phyloP scores from a whole-genome alignment of 1,284 basidiomycete species.

The Mycosarcoma maydis region DNA sequence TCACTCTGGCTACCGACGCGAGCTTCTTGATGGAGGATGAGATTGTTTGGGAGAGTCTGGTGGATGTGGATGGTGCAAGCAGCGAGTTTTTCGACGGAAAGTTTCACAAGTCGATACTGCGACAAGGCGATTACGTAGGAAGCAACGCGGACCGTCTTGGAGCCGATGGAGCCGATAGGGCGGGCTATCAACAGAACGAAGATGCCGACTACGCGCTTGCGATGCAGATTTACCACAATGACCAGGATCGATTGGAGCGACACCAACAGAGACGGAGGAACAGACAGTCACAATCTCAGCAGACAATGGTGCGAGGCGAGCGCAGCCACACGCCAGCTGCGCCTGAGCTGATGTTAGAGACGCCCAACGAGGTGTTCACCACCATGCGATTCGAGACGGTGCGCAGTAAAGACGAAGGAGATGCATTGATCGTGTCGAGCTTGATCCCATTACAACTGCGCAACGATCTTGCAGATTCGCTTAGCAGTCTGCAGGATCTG shows the following conservation, averaged over 20 bases:
- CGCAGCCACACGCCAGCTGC: neutral
- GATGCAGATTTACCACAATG: slow-evolving; percentile 54
- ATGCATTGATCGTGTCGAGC: slow-evolving; percentile 30
- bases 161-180: neutral
- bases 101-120: slow-evolving; percentile 39
- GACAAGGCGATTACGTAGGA: slow-evolving; percentile 42
- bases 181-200: slow-evolving; percentile 20
- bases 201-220: slow-evolving; percentile 55
- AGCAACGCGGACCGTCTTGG: slow-evolving; percentile 9
- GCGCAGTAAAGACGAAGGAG: neutral
- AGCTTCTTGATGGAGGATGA: slow-evolving; percentile 79
- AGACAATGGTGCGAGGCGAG: slow-evolving; percentile 1
- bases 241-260: slow-evolving; percentile 40
- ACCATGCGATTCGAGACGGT: slow-evolving; percentile 41
- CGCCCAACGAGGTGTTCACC: slow-evolving; percentile 45
- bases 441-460: slow-evolving; percentile 16
- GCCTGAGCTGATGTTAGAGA: slow-evolving; percentile 10
- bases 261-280: slow-evolving; percentile 25
- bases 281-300: slow-evolving; percentile 17
- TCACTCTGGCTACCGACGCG: slow-evolving; percentile 83
- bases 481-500: slow-evolving; percentile 7
- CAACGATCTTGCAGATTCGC: slow-evolving; percentile 7
- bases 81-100: slow-evolving; percentile 54
- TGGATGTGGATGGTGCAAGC: slow-evolving; percentile 79
- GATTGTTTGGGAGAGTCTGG: slow-evolving; percentile 85